phyloP scores from a whole-genome alignment of 768 basidiomycete species.

The Mycena vulgaris region DNA sequence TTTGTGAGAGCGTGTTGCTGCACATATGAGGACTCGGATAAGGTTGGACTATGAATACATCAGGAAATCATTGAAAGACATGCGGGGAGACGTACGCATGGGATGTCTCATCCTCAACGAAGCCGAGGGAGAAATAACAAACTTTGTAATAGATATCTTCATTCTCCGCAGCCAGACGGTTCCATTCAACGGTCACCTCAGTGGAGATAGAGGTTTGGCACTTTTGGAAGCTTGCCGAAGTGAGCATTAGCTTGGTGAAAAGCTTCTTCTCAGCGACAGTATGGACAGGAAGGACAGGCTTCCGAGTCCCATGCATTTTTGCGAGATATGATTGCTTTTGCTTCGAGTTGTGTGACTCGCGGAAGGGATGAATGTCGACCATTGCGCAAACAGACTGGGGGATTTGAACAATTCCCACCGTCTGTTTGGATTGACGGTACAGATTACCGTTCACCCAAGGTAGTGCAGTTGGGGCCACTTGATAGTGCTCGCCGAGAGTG shows the following conservation, averaged over 20 bases:
- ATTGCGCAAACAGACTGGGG: slow-evolving; percentile 2
- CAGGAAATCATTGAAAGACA: background rate
- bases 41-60: background rate
- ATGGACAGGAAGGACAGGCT: slow-evolving; percentile 18
- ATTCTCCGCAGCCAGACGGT: background rate
- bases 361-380: slow-evolving; percentile 5
- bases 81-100: background rate
- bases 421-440: slow-evolving; percentile 14
- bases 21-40: background rate
- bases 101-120: background rate
- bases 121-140: background rate
- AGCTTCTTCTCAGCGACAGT: slow-evolving; percentile 8
- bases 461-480: background rate
- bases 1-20: background rate
- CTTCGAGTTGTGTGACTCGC: background rate
- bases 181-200: background rate
- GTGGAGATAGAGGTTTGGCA: background rate
- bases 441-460: slow-evolving; percentile 33
- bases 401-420: slow-evolving; percentile 21
- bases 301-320: slow-evolving; percentile 7
- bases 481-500: background rate
- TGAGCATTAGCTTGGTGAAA: background rate
- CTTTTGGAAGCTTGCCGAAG: background rate
- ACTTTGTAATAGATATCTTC: background rate
- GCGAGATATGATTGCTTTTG: background rate